Evolutionary conservation across 2,329 filamentous ascomycete genomes (phyloP), one percentile per base, ranked within the genome.

Genomic region (Mycosphaerella sp.): DNA sequence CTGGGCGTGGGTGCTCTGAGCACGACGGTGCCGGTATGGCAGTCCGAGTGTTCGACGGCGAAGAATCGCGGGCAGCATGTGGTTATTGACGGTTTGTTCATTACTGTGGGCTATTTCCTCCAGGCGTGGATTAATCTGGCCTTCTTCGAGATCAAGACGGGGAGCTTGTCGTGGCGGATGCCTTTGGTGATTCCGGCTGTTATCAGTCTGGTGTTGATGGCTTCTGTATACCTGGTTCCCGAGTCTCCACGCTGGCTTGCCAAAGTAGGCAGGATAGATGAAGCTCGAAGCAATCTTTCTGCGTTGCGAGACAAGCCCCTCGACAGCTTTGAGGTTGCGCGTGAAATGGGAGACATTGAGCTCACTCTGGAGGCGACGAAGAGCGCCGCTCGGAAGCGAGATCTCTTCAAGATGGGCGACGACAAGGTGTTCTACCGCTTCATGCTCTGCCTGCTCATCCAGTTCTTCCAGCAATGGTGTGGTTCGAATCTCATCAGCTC

Each of bases 391-490:
- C 71, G 65, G 47, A 63, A 76, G 8, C 62, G 60, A 36, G 71
- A 77, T 40, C 66, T 77, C 60, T 66, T 77, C 58, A 74, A 69
- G 57, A 75, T 73, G 68, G 74, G 74, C 49, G 70, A 75, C 8
- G 74, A 78, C 47, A 75, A 75, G 64, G 70, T 76, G 1, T 53
- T 59, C 13, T 77, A 79, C 64, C 73, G 77, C 18, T 77, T 77
- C 60, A 65, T 65, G 2, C 71, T 78, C 9, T 77, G 74, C 58
- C 72, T 77, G 44, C 66, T 75, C 35, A 62, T 77, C 40, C 74
- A 77, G 52, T 75, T 76, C 62, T 70, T 72, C 58, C 74, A 77
- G 63, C 75, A 77, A 59, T 75, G 76, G 72, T 70, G 71, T 54
- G 74, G 75, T 39, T 72, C 69, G 61, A 66, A 61, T 62, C 49